Conservation (phyloP, 1,284 basidiomycete genomes). For the Ceraceosorus guamensis region DNA sequence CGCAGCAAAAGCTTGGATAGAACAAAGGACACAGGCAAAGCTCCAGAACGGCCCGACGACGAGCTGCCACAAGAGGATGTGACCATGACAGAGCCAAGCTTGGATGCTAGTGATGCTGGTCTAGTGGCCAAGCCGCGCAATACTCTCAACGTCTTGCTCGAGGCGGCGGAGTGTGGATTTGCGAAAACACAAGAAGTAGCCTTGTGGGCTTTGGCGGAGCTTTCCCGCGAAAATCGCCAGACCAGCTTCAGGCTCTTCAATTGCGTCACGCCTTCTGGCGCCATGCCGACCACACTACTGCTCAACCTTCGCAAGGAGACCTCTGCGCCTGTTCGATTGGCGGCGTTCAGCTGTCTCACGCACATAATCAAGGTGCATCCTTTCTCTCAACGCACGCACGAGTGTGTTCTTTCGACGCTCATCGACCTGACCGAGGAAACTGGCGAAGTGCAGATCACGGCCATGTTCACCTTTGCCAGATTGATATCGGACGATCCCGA, state of each 20-base stretch:
- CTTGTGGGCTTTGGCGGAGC: slow-evolving; percentile 30
- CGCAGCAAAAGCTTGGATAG: slow-evolving; percentile 4
- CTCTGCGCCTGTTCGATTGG: slow-evolving; percentile 28
- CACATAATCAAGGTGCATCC: slow-evolving; percentile 38
- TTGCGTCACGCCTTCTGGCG: slow-evolving; percentile 22
- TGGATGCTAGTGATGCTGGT: no score
- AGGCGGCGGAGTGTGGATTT: slow-evolving; percentile 27
- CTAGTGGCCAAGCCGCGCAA: no score
- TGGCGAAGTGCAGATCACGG: slow-evolving; percentile 31
- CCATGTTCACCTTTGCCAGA: slow-evolving; percentile 30
- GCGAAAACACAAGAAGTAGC: slow-evolving; percentile 36
- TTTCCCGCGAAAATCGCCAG: slow-evolving; percentile 20
- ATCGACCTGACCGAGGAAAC: slow-evolving; percentile 30
- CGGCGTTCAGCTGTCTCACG: slow-evolving; percentile 34
- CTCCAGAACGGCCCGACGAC: no score
- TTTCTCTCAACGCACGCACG: slow-evolving; percentile 29
- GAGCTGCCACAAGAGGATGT: no score
- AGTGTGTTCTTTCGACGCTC: slow-evolving; percentile 33
- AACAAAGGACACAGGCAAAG: no score
- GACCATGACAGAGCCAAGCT: no score
- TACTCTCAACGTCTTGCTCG: slow-evolving; percentile 22
- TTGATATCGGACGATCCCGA: slow-evolving; percentile 30
- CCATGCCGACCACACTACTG: slow-evolving; percentile 30
- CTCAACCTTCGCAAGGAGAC: slow-evolving; percentile 24
- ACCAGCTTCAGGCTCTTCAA: slow-evolving; percentile 16